These are phyloP conservation scores for Trichopus zeylanicus DNA, from an alignment of 116 monocot species.

Conservation along the genomic window DNA sequence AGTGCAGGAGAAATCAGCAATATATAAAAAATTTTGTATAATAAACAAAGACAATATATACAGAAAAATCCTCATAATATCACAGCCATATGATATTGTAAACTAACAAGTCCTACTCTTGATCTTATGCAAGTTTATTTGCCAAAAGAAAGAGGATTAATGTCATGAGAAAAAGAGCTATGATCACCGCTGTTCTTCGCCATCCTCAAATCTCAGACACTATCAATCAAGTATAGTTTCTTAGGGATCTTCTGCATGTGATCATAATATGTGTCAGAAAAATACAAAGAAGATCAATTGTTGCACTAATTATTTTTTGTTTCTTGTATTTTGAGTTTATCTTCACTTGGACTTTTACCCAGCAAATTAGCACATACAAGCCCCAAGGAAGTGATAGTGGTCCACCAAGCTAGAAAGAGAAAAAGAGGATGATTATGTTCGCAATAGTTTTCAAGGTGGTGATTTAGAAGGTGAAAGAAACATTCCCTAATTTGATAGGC, in stretches of 20 bases:
- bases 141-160: conserved; percentile 79
- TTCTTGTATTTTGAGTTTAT: neutral
- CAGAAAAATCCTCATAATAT: no score
- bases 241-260: conserved; percentile 58
- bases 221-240: conserved; percentile 91
- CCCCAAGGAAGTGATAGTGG: conserved; percentile 95
- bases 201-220: conserved; percentile 79
- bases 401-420: conserved; percentile 61
- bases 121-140: conserved; percentile 92
- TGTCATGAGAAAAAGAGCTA: conserved; percentile 51
- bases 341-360: conserved; percentile 30
- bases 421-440: neutral
- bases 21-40: no score
- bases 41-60: no score
- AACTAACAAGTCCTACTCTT: conserved; percentile 66
- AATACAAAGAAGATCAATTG: neutral
- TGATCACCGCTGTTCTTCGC: conserved; percentile 52
- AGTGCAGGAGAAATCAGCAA: no score
- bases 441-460: neutral
- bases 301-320: neutral
- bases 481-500: no score
- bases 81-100: no score
- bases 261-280: neutral
- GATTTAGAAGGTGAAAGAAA: neutral
- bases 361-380: conserved; percentile 92